phyloP scores from a whole-genome alignment of 2,329 filamentous ascomycete genomes.

The Xylaria sp. region DNA sequence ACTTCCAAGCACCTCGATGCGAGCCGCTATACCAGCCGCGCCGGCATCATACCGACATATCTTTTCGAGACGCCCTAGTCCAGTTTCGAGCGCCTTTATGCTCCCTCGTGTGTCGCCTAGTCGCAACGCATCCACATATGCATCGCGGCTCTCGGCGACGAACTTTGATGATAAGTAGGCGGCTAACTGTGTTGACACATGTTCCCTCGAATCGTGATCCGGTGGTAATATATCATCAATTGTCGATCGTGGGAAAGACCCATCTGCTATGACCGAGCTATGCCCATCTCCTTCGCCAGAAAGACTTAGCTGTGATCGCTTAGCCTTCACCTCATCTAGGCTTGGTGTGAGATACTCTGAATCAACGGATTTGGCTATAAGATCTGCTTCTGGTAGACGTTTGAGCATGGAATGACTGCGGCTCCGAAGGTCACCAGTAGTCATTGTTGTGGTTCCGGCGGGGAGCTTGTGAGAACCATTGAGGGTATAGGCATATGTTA shows the following conservation, averaged over 20 bases:
- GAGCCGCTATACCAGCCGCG: conserved; percentile 19
- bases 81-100: conserved; percentile 21
- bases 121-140: conserved; percentile 28
- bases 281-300: conserved; percentile 23
- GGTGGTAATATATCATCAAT: conserved; percentile 31
- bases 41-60: conserved; percentile 23
- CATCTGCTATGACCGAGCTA: conserved; percentile 28
- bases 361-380: conserved; percentile 25
- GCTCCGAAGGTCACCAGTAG: conserved; percentile 17
- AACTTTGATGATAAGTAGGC: conserved; percentile 31
- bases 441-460: conserved; percentile 17
- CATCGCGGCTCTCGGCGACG: conserved; percentile 32
- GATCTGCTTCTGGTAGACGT: conserved; percentile 26
- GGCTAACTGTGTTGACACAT: conserved; percentile 20
- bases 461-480: neutral
- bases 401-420: conserved; percentile 18
- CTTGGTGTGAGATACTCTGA: conserved; percentile 26
- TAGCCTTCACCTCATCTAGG: conserved; percentile 28
- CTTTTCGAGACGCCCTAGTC: conserved; percentile 24
- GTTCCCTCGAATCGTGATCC: conserved; percentile 22
- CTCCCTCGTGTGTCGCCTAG: conserved; percentile 25
- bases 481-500: neutral
- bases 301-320: conserved; percentile 23
- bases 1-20: conserved; percentile 33
- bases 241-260: conserved; percentile 31